A percentile compares a stretch with the other conserved stretches of the same genome.
These are phyloP conservation scores for Fusarium redolens DNA, from an alignment of 2,329 filamentous ascomycete species.

Conservation along the genomic window DNA sequence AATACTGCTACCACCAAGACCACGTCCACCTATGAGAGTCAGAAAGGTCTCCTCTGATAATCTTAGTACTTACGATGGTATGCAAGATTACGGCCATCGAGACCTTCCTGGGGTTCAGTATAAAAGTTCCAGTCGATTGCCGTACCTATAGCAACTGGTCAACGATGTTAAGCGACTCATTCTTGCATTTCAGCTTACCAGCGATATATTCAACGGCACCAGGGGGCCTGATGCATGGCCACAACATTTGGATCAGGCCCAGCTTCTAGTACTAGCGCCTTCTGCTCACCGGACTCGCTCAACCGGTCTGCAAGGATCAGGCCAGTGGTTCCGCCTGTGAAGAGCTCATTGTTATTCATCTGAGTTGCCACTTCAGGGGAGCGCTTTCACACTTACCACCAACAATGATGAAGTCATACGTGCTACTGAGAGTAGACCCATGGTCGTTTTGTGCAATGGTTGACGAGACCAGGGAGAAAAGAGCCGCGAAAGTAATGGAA, in stretches of 20 bases:
- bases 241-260: constrained; percentile 11
- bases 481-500: neutral
- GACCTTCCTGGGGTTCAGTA: neutral
- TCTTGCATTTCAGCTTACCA: neutral
- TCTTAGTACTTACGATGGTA: constrained; percentile 3
- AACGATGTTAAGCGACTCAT: fast-evolving
- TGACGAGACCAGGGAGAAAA: neutral
- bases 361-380: fast-evolving
- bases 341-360: fast-evolving
- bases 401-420: constrained; percentile 17
- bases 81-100: constrained; percentile 6
- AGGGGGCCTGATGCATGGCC: neutral
- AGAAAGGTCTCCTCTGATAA: fast-evolving
- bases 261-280: constrained; percentile 5
- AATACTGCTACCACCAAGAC: constrained; percentile 12
- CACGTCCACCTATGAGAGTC: neutral
- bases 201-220: constrained; percentile 4
- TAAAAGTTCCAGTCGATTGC: constrained; percentile 13
- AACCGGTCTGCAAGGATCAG: constrained; percentile 15
- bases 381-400: neutral
- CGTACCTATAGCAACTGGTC: neutral
- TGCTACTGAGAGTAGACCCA: neutral
- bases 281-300: constrained; percentile 16
- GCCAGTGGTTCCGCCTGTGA: constrained; percentile 3
- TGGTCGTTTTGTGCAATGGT: neutral